Evolutionary conservation across 805 yeast genomes (phyloP).

Genomic region (Kodamaea kaohsiungensis): DNA sequence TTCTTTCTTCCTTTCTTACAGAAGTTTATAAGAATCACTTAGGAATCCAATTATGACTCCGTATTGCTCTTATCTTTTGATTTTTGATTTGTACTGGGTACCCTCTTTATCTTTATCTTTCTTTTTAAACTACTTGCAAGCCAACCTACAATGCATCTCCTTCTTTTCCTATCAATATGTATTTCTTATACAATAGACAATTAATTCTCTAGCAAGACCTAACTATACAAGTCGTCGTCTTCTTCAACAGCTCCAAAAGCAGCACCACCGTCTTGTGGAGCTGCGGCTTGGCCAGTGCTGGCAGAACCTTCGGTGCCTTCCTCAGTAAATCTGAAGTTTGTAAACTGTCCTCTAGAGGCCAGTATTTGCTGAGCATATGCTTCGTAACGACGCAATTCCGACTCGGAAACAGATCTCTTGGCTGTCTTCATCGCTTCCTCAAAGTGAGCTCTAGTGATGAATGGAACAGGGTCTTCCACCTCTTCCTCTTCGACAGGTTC

Average conservation of each 20-base stretch:
- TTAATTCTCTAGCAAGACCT: conserved; percentile 1
- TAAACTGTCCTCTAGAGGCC: conserved; percentile 92
- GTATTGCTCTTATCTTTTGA: not conserved
- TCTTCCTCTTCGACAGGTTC: conserved; percentile 52
- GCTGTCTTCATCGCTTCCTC: conserved; percentile 99
- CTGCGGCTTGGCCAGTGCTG: conserved; percentile 18
- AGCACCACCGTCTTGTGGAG: conserved; percentile 24
- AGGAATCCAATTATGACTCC: no score
- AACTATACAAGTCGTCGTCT: conserved; percentile 33
- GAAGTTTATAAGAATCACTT: no score
- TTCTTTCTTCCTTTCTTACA: no score
- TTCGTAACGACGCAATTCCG: conserved; percentile 97
- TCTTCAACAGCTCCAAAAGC: conserved; percentile 52
- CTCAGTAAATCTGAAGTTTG: conserved; percentile 83
- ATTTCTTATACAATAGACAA: conserved; percentile 1
- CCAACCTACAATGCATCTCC: no score
- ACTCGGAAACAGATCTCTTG: conserved; percentile 93
- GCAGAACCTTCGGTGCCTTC: conserved; percentile 18
- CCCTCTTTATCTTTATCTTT: no score
- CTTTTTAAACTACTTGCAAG: no score
- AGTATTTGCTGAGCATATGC: conserved; percentile 96
- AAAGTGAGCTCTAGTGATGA: conserved; percentile 87
- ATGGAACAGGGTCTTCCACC: conserved; percentile 94
- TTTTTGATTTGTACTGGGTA: no score
- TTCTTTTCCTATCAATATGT: conserved; percentile 2